These are phyloP conservation scores for Lupinus albus DNA, from an alignment of 306 rosid genomes.

Conservation along the genomic window DNA sequence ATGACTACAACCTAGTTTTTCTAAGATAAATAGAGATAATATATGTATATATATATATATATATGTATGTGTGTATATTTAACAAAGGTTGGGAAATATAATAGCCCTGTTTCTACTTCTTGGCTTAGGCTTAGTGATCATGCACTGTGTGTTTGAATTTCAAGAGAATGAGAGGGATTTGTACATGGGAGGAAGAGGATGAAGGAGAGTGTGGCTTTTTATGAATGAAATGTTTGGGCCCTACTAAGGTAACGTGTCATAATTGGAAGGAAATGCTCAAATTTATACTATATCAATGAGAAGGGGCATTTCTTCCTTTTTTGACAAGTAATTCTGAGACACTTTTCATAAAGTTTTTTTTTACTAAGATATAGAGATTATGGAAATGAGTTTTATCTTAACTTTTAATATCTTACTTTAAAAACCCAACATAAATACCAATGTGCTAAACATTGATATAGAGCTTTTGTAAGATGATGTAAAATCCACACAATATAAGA, in stretches of 20 bases:
- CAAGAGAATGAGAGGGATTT: conserved; percentile 32
- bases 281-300: conserved; percentile 6
- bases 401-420: too few relatives aligned
- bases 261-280: conserved; percentile 30
- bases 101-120: conserved; percentile 15
- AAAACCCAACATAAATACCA: too few relatives aligned
- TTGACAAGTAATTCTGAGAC: background rate
- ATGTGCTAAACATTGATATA: too few relatives aligned
- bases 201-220: conserved; percentile 55
- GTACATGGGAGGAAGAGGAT: conserved; percentile 47
- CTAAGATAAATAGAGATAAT: background rate
- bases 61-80: background rate
- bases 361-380: too few relatives aligned
- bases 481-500: background rate
- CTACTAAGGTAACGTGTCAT: conserved; percentile 59
- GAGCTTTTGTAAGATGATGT: background rate
- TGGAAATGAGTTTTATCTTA: too few relatives aligned
- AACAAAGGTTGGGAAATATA: conserved; percentile 21
- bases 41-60: background rate
- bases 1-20: background rate
- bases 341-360: background rate
- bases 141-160: conserved; percentile 40
- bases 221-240: conserved; percentile 54
- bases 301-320: background rate
- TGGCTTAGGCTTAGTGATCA: conserved; percentile 10